Conservation (phyloP, 768 basidiomycete genomes). For the Leccinum ochraceum region DNA sequence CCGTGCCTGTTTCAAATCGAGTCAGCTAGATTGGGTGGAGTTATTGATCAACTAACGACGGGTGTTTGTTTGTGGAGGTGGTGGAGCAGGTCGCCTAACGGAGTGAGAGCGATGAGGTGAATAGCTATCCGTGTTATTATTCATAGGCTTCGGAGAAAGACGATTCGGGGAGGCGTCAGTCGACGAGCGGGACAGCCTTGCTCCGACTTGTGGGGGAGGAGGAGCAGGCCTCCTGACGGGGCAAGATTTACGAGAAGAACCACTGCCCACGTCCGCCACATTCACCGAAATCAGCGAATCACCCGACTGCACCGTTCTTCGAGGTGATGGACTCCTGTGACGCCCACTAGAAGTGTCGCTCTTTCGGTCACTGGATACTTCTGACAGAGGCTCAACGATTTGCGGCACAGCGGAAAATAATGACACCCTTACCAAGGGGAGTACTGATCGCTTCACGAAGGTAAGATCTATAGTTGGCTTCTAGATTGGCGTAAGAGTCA, state of each 20-base stretch:
- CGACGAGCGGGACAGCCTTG: not conserved
- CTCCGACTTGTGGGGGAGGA: not conserved
- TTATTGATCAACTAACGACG: not conserved
- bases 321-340: slow-evolving; percentile 5
- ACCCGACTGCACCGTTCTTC: not conserved
- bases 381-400: slow-evolving; percentile 3
- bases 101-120: slow-evolving; percentile 1
- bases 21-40: not conserved
- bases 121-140: not conserved
- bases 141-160: not conserved
- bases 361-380: not conserved
- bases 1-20: not conserved
- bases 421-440: slow-evolving; percentile 5
- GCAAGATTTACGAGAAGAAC: not conserved
- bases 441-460: slow-evolving; percentile 1
- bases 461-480: not conserved
- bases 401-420: not conserved
- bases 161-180: not conserved
- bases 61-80: slow-evolving; percentile 2
- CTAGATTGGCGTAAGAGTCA: not conserved
- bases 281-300: not conserved
- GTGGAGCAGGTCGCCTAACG: slow-evolving; percentile 12
- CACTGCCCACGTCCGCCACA: too few relatives aligned
- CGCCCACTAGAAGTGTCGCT: not conserved
- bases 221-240: not conserved